Evolutionary conservation across 2,329 filamentous ascomycete species (phyloP), one percentile per base, ranked within the genome.

Genomic region (Claviceps maximensis): DNA sequence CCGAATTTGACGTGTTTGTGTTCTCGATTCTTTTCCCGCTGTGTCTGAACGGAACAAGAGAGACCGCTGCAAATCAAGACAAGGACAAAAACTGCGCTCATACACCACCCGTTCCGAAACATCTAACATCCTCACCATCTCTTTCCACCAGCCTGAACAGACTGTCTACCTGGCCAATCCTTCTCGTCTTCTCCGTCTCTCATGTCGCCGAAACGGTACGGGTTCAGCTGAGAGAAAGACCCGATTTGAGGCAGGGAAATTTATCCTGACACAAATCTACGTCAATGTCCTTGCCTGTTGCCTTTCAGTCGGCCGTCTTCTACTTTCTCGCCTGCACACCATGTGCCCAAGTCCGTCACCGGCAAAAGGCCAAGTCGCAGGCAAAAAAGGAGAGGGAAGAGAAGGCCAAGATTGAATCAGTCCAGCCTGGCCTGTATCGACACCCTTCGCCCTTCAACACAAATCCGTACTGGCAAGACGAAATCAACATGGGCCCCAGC

Each of bases 391-490:
- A 85, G 56, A 77, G 83, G 53, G 74, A 79, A 59, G 79, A 85
- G 59, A 84, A 86, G 65, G 76, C 77, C 47, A 79, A 74, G 55
- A 68, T 83, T 54, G 79, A 86, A 59, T 77, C 77, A 52, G 80
- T 89, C 58, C 80, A 89, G 64, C 87, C 87, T 0, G 80, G 79
- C 42, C 68, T 82, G 12, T 93, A 95, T 67, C 77, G 82, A 50
- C 89, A 96, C 62, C 89, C 86, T 1, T 80, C 82, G 46, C 87
- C 89, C 1, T 93, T 89, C 61, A 84, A 83, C 62, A 95, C 89
- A 29, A 96, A 96, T 62, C 84, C 85, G 13, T 88, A 87, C 69
- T 96, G 90, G 90, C 74, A 78, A 33, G 86, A 93, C 63, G 90
- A 96, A 68, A 94, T 96, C 58, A 76, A 75, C 57, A 77, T 90